Evolutionary conservation across 306 rosid species (phyloP).

Genomic region (apple (Malus domestica)): DNA sequence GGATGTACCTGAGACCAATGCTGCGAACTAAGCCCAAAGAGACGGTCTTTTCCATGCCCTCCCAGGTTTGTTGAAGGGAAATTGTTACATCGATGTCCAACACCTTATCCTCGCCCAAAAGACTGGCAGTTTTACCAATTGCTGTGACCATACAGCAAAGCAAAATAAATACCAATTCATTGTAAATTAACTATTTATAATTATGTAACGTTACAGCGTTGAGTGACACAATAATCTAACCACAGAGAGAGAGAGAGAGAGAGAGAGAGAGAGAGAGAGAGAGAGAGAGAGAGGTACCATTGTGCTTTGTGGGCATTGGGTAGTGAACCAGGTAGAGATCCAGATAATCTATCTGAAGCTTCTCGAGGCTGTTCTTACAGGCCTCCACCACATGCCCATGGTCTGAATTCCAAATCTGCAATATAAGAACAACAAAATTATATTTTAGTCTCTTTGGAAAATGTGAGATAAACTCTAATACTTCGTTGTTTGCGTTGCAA

Average conservation of each 20-base stretch:
- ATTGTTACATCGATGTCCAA: slow-evolving; percentile 65
- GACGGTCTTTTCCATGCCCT: slow-evolving; percentile 64
- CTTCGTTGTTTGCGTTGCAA: neutral
- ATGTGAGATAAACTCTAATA: neutral
- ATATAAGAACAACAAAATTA: neutral
- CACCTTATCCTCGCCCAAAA: slow-evolving; percentile 57
- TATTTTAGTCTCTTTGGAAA: neutral
- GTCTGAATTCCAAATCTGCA: slow-evolving; percentile 83
- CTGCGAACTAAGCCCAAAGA: slow-evolving; percentile 67
- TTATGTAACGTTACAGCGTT: neutral
- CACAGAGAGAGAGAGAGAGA: neutral
- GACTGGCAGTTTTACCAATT: slow-evolving; percentile 64
- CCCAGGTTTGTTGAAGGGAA: slow-evolving; percentile 75
- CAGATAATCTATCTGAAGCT: slow-evolving; percentile 58
- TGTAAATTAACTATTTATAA: neutral
- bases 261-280: neutral
- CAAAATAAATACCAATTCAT: neutral
- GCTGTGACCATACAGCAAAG: slow-evolving; percentile 28
- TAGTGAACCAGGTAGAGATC: slow-evolving; percentile 70
- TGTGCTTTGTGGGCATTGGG: slow-evolving; percentile 55
- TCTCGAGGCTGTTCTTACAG: slow-evolving; percentile 67
- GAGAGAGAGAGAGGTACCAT: slow-evolving; percentile 27
- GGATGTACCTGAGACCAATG: slow-evolving; percentile 64
- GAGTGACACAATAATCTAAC: neutral
- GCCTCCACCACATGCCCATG: slow-evolving; percentile 76